Conservation (phyloP, 768 basidiomycete species). For the Amanita molliuscula region DNA sequence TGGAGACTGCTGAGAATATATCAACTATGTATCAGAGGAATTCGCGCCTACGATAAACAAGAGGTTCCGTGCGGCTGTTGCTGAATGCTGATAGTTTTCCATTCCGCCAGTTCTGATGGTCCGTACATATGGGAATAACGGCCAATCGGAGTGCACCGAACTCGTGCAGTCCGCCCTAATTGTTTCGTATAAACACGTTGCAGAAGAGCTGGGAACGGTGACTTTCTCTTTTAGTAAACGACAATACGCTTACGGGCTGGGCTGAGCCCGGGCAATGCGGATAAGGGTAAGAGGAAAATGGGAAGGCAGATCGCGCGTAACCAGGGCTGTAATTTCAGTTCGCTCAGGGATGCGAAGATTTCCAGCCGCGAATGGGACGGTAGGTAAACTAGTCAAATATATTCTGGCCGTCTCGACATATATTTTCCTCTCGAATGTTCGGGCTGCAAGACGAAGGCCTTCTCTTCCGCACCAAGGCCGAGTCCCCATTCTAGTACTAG, state of each 20-base stretch:
- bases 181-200: not conserved
- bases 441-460: not conserved
- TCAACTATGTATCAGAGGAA: too few relatives aligned
- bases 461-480: not conserved
- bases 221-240: not conserved
- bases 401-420: not conserved
- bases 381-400: not conserved
- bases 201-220: not conserved
- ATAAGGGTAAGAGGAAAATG: not conserved
- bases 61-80: too few relatives aligned
- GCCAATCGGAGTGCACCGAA: not conserved
- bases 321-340: not conserved
- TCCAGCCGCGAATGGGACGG: not conserved
- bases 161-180: not conserved
- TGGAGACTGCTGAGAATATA: too few relatives aligned
- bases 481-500: not conserved
- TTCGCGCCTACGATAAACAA: too few relatives aligned
- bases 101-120: too few relatives aligned
- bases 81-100: too few relatives aligned
- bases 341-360: constrained; percentile 1
- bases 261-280: too few relatives aligned
- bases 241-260: not conserved
- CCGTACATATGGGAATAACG: not conserved
- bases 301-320: not conserved
- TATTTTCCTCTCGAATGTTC: not conserved